These are phyloP conservation scores for Xerophyta viscosa DNA, from an alignment of 106 monocot genomes.

Conservation along the genomic window DNA sequence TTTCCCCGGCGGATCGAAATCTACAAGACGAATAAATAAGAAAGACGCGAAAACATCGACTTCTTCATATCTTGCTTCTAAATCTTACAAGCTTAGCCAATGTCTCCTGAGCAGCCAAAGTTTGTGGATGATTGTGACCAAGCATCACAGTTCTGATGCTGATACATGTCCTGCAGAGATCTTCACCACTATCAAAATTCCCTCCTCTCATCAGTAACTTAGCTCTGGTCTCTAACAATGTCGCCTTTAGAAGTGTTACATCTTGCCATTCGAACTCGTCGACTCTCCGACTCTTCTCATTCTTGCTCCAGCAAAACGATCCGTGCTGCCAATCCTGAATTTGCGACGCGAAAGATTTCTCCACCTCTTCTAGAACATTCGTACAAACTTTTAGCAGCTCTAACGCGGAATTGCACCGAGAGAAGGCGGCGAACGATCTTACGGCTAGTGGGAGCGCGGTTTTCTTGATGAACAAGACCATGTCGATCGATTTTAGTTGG, in stretches of 20 bases:
- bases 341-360: slow-evolving; percentile 72
- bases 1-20: too few relatives aligned
- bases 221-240: slow-evolving; percentile 76
- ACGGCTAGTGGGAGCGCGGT: slow-evolving; percentile 70
- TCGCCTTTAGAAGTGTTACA: slow-evolving; percentile 80
- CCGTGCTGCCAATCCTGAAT: slow-evolving; percentile 55
- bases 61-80: slow-evolving; percentile 1
- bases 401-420: slow-evolving; percentile 76
- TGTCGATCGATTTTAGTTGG: slow-evolving; percentile 58
- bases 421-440: slow-evolving; percentile 66
- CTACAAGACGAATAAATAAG: too few relatives aligned
- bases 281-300: slow-evolving; percentile 22
- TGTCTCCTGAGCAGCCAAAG: slow-evolving; percentile 91
- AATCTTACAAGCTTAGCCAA: slow-evolving; percentile 66
- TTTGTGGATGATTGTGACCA: slow-evolving; percentile 71
- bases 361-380: slow-evolving; percentile 74
- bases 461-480: slow-evolving; percentile 71
- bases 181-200: slow-evolving; percentile 79
- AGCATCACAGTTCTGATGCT: slow-evolving; percentile 92
- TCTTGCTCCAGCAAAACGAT: slow-evolving; percentile 60
- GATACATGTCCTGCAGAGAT: slow-evolving; percentile 82
- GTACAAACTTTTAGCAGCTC: slow-evolving; percentile 90
- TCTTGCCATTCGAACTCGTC: slow-evolving; percentile 90
- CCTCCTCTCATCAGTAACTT: slow-evolving; percentile 82
- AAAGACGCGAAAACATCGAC: too few relatives aligned